Percentiles rank a stretch among this genome's conserved stretches.
Evolutionary conservation across 108 stramenopile species (phyloP).

Genomic region (Pseudonitzschia pungens): DNA sequence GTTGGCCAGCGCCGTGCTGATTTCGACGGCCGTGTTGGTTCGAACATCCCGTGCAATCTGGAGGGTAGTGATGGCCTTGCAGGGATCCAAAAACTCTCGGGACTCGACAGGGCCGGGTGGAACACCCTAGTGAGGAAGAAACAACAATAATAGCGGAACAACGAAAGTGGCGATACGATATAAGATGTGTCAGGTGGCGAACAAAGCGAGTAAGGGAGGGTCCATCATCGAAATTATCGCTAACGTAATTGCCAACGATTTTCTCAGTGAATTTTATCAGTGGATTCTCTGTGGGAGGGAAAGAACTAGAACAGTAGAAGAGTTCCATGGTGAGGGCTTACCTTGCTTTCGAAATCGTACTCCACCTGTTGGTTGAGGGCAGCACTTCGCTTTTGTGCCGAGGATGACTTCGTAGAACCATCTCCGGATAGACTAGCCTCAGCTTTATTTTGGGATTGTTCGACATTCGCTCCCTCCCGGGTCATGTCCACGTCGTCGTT

Average conservation of each 20-base stretch:
- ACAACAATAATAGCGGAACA: not conserved
- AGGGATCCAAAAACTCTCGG: conserved; percentile 64
- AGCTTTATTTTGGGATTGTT: not conserved
- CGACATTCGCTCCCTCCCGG: not conserved
- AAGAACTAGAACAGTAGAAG: not conserved
- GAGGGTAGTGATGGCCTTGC: conserved; percentile 72
- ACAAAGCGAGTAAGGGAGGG: no score
- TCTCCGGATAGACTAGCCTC: not conserved
- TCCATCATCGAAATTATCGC: no score
- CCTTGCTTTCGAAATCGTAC: conserved; percentile 69
- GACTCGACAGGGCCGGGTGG: conserved; percentile 56
- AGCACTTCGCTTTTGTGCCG: conserved; percentile 9
- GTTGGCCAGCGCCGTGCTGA: conserved; percentile 47
- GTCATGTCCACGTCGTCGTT: not conserved
- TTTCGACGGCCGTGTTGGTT: conserved; percentile 66
- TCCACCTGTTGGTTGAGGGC: conserved; percentile 23
- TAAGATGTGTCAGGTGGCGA: not conserved
- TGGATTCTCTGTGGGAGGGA: not conserved
- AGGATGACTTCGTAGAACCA: not conserved
- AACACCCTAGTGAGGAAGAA: conserved; percentile 46
- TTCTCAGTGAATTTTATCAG: not conserved
- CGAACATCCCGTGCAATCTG: conserved; percentile 84
- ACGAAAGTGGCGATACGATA: no score
- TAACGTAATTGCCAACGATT: no score
- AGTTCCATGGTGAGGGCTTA: conserved; percentile 15